Base-by-base conservation (phyloP, 768 basidiomycete genomes). In the Tulasnella sp. region DNA sequence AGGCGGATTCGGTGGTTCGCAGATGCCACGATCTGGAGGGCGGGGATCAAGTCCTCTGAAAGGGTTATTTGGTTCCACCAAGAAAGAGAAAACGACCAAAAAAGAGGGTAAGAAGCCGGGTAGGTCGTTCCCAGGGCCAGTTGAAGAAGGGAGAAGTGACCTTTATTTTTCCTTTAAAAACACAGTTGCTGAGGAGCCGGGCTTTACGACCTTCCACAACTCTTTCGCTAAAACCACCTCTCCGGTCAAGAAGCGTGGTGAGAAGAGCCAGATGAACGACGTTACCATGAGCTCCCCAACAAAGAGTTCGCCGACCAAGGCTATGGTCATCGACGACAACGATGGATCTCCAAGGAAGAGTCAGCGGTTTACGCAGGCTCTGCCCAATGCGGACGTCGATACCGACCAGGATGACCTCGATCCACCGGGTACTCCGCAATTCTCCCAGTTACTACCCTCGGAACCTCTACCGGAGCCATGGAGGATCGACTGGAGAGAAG, bases 211-310 rank as follows among this genome's bases (percentile, higher is more conserved):
- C 3, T 80, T 80, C 31, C 72, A 80, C 37, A 80, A 80, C 41
- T 74, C 78, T 28, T 80, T 80, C 44, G 48, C 78, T 22, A 80
- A 80, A 14, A 72, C n/a, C n/a, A 18, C 9, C 9, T 80, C 78
- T 28, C 78, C 78, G 3, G 78, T 80, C 28, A 80, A 80, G 46
- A 72, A 48, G 48, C 78, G 78, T 18, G 31, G 44, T 48, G 73
- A 50, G 2, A 48, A 74, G 64, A 20, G 77, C 18, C 75, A 74
- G 46, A 22, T 31, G 20, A 60, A 69, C 18, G 50, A 78, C 12
- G 37, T 60, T 8, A n/a, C 16, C 28, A 64, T 64, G 60, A 60
- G 54, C 34, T 78, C 77, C 31, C 77, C 77, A 28, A 77, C 76
- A 18, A 77, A 50, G 44, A 54, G 41, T n/a, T 54, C 60, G 20